Conservation (phyloP, 208 protist genomes). For the Trypanosoma lewisi region DNA sequence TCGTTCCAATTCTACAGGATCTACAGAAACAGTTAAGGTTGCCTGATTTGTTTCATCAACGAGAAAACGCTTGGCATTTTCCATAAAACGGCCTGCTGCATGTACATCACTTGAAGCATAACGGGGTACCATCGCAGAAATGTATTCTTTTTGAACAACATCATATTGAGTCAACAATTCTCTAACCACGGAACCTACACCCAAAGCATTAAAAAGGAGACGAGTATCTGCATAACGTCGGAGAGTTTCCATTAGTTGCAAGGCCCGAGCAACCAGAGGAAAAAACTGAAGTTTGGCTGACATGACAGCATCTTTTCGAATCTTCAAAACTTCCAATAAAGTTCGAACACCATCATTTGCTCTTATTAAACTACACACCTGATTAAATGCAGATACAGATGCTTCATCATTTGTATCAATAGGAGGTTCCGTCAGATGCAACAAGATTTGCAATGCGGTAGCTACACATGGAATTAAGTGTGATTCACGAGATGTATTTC, state of each 20-base stretch:
- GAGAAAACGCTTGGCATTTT: constrained; percentile 77
- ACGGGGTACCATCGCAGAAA: constrained; percentile 60
- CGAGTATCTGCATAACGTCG: constrained; percentile 71
- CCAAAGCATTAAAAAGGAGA: constrained; percentile 77
- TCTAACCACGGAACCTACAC: constrained; percentile 61
- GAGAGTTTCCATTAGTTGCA: constrained; percentile 78
- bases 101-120: constrained; percentile 68
- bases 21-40: constrained; percentile 36
- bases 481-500: constrained; percentile 61
- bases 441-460: constrained; percentile 71
- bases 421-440: constrained; percentile 67
- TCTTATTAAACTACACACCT: constrained; percentile 63
- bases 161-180: constrained; percentile 67
- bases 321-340: constrained; percentile 71
- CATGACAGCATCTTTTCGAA: constrained; percentile 65
- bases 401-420: constrained; percentile 61
- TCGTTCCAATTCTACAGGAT: constrained; percentile 69
- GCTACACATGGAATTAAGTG: constrained; percentile 70
- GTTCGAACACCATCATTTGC: constrained; percentile 72
- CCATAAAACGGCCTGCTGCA: constrained; percentile 77
- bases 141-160: constrained; percentile 78
- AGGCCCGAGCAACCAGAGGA: constrained; percentile 74
- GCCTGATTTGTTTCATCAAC: constrained; percentile 47
- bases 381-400: constrained; percentile 64
- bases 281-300: constrained; percentile 79